Conservation (phyloP, 805 yeast genomes). For the Candida hispaniensis region DNA sequence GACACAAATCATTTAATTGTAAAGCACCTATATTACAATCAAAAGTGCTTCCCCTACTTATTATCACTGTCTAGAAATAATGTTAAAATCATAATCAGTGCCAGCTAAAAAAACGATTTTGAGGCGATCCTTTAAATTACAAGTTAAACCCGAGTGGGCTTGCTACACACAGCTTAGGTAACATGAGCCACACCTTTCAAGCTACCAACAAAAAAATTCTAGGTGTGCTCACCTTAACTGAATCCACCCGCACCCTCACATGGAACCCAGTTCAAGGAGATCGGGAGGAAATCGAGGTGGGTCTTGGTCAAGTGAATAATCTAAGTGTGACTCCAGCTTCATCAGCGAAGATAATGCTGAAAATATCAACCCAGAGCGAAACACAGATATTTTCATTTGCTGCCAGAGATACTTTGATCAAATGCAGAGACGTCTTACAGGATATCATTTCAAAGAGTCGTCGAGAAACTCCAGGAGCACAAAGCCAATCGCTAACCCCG, state of each 20-base stretch:
- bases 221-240: constrained; percentile 11
- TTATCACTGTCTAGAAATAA: too few relatives aligned
- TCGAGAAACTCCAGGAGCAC: constrained; percentile 12
- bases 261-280: constrained; percentile 12
- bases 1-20: too few relatives aligned
- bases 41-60: too few relatives aligned
- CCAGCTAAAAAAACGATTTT: too few relatives aligned
- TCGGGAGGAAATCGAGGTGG: constrained; percentile 7
- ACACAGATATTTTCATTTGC: constrained; percentile 8
- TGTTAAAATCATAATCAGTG: too few relatives aligned
- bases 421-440: constrained; percentile 10
- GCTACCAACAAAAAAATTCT: constrained; percentile 14
- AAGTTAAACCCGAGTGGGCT: too few relatives aligned
- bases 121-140: too few relatives aligned
- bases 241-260: constrained; percentile 8
- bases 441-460: constrained; percentile 9
- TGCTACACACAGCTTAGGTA: too few relatives aligned
- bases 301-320: constrained; percentile 7
- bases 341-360: constrained; percentile 56
- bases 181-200: constrained; percentile 13
- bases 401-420: constrained; percentile 13
- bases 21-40: too few relatives aligned
- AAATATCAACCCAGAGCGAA: constrained; percentile 33
- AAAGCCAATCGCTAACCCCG: constrained; percentile 7
- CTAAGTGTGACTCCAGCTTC: constrained; percentile 41